Base-by-base conservation (phyloP, 1,284 basidiomycete species). In the Schizophyllum commune region DNA sequence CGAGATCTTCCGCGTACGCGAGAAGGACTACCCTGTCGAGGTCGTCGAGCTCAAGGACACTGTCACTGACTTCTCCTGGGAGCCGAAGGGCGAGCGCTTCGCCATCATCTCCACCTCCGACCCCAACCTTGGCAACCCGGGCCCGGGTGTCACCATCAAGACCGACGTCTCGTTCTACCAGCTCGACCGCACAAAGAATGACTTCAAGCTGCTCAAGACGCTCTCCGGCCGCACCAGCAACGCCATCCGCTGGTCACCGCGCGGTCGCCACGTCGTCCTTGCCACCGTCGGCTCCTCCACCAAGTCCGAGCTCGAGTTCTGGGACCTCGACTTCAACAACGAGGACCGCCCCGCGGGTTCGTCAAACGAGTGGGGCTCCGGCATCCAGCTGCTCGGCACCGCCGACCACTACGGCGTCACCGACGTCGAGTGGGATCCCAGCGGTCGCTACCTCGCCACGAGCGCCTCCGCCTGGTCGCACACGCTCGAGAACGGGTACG, bases 331-430 rank as follows among this genome's bases (percentile, higher is more conserved):
- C 77, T 97, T 96, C 74, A 88, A 82, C 66, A 81, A 77, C 27
- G 92, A 93, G 66, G 79, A 75, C 56, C 83, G 83, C 57, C 83
- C 88, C 68, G 84, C 86, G 63, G 81, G 82, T 22, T 75, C 81
- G 62, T 84, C 87, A 66, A 79, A 84, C 57, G 92, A 95, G 59
- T 94, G 91, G 84, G 94, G 93, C 55, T 84, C 85, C 60, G 88
- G 89, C 58, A 94, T 99, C 66, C 92, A 96, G 74, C 83, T 91
- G 27, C 84, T 99, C 58, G 88, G 89, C 55, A 85, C 86, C 27
- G 89, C 89, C n/a, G 97, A 99, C 76, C 96, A 99, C 77, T 99
- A 97, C 73, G 97, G 96, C 64, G 87, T 99, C 65, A 99, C 97
- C 22, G 96, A 98, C 68, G 89, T 98, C 60, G 95, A 98, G 72